Base-by-base conservation (phyloP, 2,329 filamentous ascomycete genomes). In the Zymoseptoria ardabiliae region DNA sequence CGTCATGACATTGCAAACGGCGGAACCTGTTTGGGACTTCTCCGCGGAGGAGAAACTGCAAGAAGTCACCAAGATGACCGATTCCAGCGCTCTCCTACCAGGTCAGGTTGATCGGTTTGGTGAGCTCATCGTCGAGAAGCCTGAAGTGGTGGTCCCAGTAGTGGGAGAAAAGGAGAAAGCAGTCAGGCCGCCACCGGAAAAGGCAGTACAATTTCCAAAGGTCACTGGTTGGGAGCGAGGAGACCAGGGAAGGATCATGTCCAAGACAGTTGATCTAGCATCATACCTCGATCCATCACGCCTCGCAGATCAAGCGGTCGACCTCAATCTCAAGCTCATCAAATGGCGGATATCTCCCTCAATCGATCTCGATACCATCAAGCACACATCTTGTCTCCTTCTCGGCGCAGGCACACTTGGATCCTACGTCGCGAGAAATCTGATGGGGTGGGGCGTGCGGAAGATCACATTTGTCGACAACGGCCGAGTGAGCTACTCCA, bases 391-490 rank as follows among this genome's bases (percentile, higher is more conserved):
- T 70, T 99, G 94, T 71, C 82, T 99, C 17, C 78, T 99, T 2
- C 84, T 99, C 1, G 94, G 94, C 4, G 91, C 94, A 0, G 94
- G 94, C 13, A 99, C 94, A 0, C 80, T 99, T 1, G 94, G 94
- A 8, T 92, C 91, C 61, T 97, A 97, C 71, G 92, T 99, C 20
- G 91, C 92, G 10, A 84, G 94, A 56, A 95, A 92, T 61, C 75
- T 99, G 49, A 87, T 97, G 81, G 94, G 90, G 1, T 99, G 94
- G 94, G 94, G 94, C 11, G 91, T 97, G 10, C 85, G 89, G 22
- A 94, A 95, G 71, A 93, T 99, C 66, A 97, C 92, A 0, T 96
- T 99, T 72, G 85, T 99, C 63, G 94, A 99, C 76, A 96, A 96
- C 69, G 94, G 90, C 10, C 84, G 82, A 4, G 93, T 99, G 35